Conservation (phyloP, 129 eudicot genomes). For the Centaurea solstitialis region DNA sequence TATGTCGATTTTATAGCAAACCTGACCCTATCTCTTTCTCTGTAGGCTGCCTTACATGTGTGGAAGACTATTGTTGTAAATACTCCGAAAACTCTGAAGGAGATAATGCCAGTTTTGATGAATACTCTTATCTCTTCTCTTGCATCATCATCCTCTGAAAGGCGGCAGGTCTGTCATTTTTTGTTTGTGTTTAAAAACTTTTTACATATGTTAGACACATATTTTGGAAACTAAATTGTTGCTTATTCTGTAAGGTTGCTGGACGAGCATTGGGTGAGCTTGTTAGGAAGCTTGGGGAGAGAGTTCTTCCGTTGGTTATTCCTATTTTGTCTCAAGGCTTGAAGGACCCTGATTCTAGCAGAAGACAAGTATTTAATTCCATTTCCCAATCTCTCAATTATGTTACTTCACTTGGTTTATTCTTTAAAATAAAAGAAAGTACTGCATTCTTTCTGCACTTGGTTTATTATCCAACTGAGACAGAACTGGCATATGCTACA, state of each 20-base stretch:
- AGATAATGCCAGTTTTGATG: slow-evolving; percentile 98
- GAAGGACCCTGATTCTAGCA: slow-evolving; percentile 73
- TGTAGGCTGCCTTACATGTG: slow-evolving; percentile 97
- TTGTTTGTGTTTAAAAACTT: background rate
- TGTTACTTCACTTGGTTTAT: background rate
- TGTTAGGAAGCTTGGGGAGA: slow-evolving; percentile 97
- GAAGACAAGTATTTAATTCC: slow-evolving; percentile 70
- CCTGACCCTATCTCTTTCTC: slow-evolving; percentile 10
- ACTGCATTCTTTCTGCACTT: background rate
- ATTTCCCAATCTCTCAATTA: background rate
- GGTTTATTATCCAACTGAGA: too few relatives aligned
- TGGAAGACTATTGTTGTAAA: slow-evolving; percentile 99
- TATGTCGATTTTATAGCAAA: background rate
- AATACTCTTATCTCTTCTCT: slow-evolving; percentile 81
- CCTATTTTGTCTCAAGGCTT: slow-evolving; percentile 89
- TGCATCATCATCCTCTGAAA: slow-evolving; percentile 95
- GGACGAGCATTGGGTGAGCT: slow-evolving; percentile 97
- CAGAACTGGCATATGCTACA: too few relatives aligned
- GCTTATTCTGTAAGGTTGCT: slow-evolving; percentile 66
- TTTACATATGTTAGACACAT: background rate
- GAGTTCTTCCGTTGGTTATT: slow-evolving; percentile 95
- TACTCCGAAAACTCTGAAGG: slow-evolving; percentile 97
- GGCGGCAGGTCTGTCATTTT: slow-evolving; percentile 83
- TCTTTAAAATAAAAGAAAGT: background rate
- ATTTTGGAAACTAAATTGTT: slow-evolving; percentile 15